Evolutionary conservation across 768 basidiomycete species (phyloP), one percentile per base, ranked within the genome.

Genomic region (Rhizopogon salebrosus): DNA sequence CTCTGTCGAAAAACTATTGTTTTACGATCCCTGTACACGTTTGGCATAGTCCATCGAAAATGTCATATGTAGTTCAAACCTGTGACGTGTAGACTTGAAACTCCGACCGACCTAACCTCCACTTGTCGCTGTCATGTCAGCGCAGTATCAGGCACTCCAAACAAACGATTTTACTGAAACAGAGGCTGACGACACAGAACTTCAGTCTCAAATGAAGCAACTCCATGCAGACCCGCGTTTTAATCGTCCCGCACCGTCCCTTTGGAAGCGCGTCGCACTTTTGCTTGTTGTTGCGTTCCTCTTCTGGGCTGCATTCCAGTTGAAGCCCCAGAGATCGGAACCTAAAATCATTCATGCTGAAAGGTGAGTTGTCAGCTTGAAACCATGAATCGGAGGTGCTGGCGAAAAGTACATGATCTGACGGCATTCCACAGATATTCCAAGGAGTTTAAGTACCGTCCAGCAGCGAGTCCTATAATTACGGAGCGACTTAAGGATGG

Each of bases 401-500:
- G 1, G 14, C 24, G 7, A 10, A 22, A n/a, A 13, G 18, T 29
- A 39, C 40, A 7, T 11, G 16, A 37, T 18, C 36, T 3, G 18
- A 34, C 16, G 49, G 24, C 39, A 34, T 36, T n/a, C 2, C 31
- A 13, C 52, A 93, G 92, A 56, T 94, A 93, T 63, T 92, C 89
- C 11, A 84, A 87, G 55, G 85, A 91, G 61, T 80, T 79, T 72
- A 90, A 85, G 67, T 92, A 79, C 64, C 75, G 91, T 22, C 91
- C 92, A 0, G 91, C 92, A 10, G 89, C 91, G 6, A 91, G 87
- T 54, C 90, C 92, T 10, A 72, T 93, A 39, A 77, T 93, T 58
- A 92, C 87, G 0, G 88, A 92, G 63, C 77, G 72, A 18, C 70
- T 93, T 55, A 80, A 80, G 57, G 89, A 89, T 57, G 90, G 90